phyloP scores from a whole-genome alignment of 108 stramenopile species.

The Skeletonema potamos region DNA sequence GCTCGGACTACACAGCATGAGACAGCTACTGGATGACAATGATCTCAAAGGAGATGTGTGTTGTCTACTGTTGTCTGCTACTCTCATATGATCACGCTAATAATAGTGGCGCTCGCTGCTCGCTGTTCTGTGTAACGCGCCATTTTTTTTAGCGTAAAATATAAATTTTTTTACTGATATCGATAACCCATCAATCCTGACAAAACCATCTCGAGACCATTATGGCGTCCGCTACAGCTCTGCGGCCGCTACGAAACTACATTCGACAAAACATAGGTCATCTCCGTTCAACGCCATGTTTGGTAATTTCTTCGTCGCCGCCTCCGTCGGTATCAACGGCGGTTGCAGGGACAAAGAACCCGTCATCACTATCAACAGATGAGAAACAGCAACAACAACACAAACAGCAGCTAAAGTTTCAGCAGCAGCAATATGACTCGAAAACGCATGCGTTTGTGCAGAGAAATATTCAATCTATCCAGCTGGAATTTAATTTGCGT shows the following conservation, averaged over 20 bases:
- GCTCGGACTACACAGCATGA: neutral
- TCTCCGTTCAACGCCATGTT: conserved; percentile 41
- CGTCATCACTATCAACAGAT: neutral
- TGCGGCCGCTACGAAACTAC: conserved; percentile 33
- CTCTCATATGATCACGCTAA: too few species aligned
- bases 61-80: too few species aligned
- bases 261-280: conserved; percentile 24
- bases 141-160: too few species aligned
- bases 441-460: conserved; percentile 27
- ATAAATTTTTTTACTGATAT: too few species aligned
- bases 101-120: too few species aligned
- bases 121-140: too few species aligned
- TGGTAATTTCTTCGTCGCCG: conserved; percentile 34
- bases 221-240: neutral
- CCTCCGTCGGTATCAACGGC: conserved; percentile 1
- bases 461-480: conserved; percentile 22
- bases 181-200: too few species aligned
- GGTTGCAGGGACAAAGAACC: conserved; percentile 5
- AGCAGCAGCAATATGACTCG: conserved; percentile 13
- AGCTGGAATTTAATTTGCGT: conserved; percentile 29
- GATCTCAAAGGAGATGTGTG: too few species aligned
- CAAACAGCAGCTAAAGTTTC: neutral
- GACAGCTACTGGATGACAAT: too few species aligned
- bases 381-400: neutral
- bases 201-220: too few species aligned